A percentile compares a stretch with the other conserved stretches of the same genome.
These are phyloP conservation scores for Phalaenopsis hybrid DNA, from an alignment of 116 monocot species.

Conservation along the genomic window DNA sequence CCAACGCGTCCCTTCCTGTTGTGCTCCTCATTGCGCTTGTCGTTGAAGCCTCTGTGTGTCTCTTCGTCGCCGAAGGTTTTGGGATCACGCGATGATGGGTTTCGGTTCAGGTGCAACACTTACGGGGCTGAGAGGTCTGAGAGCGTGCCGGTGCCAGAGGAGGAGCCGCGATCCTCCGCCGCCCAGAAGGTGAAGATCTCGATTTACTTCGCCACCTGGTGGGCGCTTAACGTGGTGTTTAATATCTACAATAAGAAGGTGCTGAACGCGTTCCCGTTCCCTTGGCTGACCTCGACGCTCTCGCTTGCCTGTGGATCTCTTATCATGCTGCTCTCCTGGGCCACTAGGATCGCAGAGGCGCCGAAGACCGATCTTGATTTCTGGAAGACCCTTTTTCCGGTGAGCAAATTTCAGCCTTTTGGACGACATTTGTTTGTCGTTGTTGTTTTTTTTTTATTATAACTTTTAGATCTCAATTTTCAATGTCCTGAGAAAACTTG, in stretches of 20 bases:
- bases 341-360: constrained; percentile 60
- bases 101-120: constrained; percentile 11
- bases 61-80: background rate
- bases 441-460: background rate
- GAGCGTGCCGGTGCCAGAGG: constrained; percentile 2
- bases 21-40: constrained; percentile 7
- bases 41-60: constrained; percentile 6
- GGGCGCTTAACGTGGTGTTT: constrained; percentile 93
- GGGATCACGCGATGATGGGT: background rate
- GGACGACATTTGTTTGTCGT: background rate
- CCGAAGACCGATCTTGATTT: constrained; percentile 73
- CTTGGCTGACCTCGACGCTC: constrained; percentile 93
- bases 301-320: constrained; percentile 79
- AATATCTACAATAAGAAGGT: constrained; percentile 99
- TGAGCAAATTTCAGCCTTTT: constrained; percentile 19
- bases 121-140: constrained; percentile 34
- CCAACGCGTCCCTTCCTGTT: background rate
- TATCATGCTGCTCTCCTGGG: constrained; percentile 86
- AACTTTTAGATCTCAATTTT: no score
- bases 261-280: constrained; percentile 81
- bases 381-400: constrained; percentile 88
- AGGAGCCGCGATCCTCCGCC: constrained; percentile 21
- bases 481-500: no score
- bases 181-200: constrained; percentile 78
- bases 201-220: constrained; percentile 87